Percentiles rank a stretch among this genome's conserved stretches.
These are phyloP conservation scores for Plasmopara halstedii DNA, from an alignment of 352 stramenopile species.

Conservation along the genomic window DNA sequence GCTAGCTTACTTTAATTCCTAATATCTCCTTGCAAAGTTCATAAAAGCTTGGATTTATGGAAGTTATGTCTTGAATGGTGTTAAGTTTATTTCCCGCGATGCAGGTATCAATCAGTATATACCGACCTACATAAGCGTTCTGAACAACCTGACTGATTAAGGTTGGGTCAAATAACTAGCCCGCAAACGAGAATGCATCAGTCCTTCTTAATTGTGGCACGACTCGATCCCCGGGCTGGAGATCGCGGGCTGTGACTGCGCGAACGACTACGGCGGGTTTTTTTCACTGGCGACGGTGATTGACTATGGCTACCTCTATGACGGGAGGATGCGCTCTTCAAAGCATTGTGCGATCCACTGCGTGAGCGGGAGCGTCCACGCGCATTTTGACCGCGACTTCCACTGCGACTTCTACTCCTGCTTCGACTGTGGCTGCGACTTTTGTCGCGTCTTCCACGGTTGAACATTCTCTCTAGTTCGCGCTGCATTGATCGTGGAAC, in stretches of 20 bases:
- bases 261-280: constrained; percentile 41
- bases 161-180: constrained; percentile 20
- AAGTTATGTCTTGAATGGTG: too few species aligned
- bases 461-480: constrained; percentile 83
- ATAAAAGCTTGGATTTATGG: too few species aligned
- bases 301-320: constrained; percentile 37
- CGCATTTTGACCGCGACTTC: constrained; percentile 13
- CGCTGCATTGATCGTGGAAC: constrained; percentile 76
- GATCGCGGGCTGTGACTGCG: constrained; percentile 38
- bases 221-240: constrained; percentile 10
- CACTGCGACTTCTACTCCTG: constrained; percentile 45
- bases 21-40: too few species aligned
- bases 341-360: constrained; percentile 41
- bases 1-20: too few species aligned
- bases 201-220: constrained; percentile 15
- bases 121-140: neutral
- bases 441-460: constrained; percentile 41
- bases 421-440: constrained; percentile 39
- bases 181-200: constrained; percentile 10
- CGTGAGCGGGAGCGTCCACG: constrained; percentile 37
- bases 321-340: constrained; percentile 29
- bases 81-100: too few species aligned
- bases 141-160: constrained; percentile 1
- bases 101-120: too few species aligned
- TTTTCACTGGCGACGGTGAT: constrained; percentile 37